Evolutionary conservation across 2,329 filamentous ascomycete species (phyloP).

Genomic region (Seiridium unicorne): DNA sequence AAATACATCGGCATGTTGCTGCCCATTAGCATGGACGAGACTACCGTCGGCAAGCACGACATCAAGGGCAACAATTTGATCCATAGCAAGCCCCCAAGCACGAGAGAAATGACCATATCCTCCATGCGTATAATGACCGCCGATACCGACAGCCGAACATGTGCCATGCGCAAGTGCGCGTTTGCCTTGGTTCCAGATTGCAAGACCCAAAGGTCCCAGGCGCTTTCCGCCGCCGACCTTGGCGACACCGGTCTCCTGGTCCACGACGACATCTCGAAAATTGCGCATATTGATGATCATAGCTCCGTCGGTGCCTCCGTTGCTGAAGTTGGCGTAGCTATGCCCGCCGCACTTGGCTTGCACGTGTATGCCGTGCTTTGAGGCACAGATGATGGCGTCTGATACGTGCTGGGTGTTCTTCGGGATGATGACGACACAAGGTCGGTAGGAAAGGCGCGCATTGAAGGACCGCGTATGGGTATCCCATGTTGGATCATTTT

Average conservation of each 20-base stretch:
- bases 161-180: slow-evolving; percentile 41
- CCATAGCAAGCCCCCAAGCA: slow-evolving; percentile 49
- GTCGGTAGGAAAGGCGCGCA: slow-evolving; percentile 16
- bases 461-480: slow-evolving; percentile 19
- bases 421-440: slow-evolving; percentile 21
- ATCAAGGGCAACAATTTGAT: slow-evolving; percentile 45
- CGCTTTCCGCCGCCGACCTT: slow-evolving; percentile 38
- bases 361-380: slow-evolving; percentile 35
- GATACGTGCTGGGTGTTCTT: slow-evolving; percentile 30
- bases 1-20: slow-evolving; percentile 21
- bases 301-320: slow-evolving; percentile 29
- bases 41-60: slow-evolving; percentile 39
- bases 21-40: slow-evolving; percentile 13
- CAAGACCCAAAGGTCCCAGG: slow-evolving; percentile 39
- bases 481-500: neutral
- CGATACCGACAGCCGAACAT: slow-evolving; percentile 43
- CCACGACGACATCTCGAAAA: slow-evolving; percentile 21
- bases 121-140: slow-evolving; percentile 45
- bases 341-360: slow-evolving; percentile 49
- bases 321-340: slow-evolving; percentile 46
- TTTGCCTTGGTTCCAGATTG: slow-evolving; percentile 31
- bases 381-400: slow-evolving; percentile 38
- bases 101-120: slow-evolving; percentile 42
- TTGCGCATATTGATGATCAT: slow-evolving; percentile 33
- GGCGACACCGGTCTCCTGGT: slow-evolving; percentile 20